phyloP scores from a whole-genome alignment of 257 asterid genomes.

The Penstemon newberryi region DNA sequence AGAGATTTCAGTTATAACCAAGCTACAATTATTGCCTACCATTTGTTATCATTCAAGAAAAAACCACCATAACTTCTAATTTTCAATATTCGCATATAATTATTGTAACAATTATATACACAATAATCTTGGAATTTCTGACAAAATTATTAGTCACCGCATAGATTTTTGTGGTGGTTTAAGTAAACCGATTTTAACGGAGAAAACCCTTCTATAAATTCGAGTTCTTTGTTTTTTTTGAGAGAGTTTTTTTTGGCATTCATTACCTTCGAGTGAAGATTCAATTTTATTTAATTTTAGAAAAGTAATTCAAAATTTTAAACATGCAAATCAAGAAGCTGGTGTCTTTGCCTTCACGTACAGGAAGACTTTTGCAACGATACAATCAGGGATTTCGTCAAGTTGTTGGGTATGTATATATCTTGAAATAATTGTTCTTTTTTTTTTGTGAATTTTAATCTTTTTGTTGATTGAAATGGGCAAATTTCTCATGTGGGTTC shows the following conservation, averaged over 20 bases:
- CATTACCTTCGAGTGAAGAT: neutral
- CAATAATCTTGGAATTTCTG: neutral
- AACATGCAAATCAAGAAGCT: conserved; percentile 62
- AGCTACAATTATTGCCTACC: conserved; percentile 30
- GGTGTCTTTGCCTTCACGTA: conserved; percentile 50
- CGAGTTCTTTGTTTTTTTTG: conserved; percentile 16
- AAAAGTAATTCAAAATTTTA: neutral
- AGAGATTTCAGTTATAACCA: conserved; percentile 34
- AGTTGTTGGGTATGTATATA: conserved; percentile 86
- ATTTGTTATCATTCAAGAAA: conserved; percentile 16
- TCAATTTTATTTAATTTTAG: neutral
- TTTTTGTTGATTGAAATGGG: conserved; percentile 2
- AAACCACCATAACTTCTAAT: neutral
- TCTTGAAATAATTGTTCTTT: neutral
- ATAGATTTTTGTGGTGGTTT: conserved; percentile 30
- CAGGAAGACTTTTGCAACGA: conserved; percentile 75
- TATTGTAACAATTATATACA: conserved; percentile 2
- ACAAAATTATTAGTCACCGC: conserved; percentile 8
- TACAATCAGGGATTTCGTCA: conserved; percentile 67
- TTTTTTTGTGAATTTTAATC: neutral
- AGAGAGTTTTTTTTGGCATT: conserved; percentile 10
- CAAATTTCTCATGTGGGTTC: conserved; percentile 11
- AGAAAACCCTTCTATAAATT: conserved; percentile 14
- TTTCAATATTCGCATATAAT: neutral
- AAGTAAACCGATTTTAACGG: conserved; percentile 24